Evolutionary conservation across 108 stramenopile genomes (phyloP).

Genomic region (Aurantiochytrium sp.): DNA sequence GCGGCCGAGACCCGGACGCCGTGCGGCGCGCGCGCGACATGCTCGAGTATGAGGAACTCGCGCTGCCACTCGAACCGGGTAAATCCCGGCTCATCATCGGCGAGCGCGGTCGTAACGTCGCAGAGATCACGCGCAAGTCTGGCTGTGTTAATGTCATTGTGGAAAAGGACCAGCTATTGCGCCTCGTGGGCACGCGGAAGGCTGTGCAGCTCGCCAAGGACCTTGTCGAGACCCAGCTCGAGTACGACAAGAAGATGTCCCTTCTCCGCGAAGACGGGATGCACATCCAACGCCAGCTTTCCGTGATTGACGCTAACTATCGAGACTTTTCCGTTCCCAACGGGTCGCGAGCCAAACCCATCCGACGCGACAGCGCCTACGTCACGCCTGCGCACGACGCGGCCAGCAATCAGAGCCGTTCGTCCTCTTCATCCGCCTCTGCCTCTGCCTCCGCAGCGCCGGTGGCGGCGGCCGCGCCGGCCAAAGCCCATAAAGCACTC

Average conservation of each 20-base stretch:
- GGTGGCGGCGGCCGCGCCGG: too few relatives aligned
- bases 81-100: background rate
- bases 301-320: background rate
- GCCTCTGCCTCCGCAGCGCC: too few relatives aligned
- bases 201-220: background rate
- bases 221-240: background rate
- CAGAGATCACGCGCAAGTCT: conserved; percentile 19
- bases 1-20: background rate
- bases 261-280: background rate
- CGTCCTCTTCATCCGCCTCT: too few relatives aligned
- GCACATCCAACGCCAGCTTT: background rate
- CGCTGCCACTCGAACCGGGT: background rate
- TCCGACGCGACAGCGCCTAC: too few relatives aligned
- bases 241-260: background rate
- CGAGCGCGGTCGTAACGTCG: background rate
- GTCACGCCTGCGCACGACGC: too few relatives aligned
- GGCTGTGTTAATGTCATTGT: conserved; percentile 9
- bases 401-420: too few relatives aligned
- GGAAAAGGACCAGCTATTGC: background rate
- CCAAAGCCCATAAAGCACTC: too few relatives aligned
- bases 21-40: background rate
- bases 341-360: too few relatives aligned
- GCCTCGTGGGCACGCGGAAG: background rate
- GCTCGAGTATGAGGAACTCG: conserved; percentile 13
- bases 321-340: background rate